Evolutionary conservation across 345 rosid species (phyloP), one percentile per base, ranked within the genome.

Genomic region (Melaleuca quinquenervia): DNA sequence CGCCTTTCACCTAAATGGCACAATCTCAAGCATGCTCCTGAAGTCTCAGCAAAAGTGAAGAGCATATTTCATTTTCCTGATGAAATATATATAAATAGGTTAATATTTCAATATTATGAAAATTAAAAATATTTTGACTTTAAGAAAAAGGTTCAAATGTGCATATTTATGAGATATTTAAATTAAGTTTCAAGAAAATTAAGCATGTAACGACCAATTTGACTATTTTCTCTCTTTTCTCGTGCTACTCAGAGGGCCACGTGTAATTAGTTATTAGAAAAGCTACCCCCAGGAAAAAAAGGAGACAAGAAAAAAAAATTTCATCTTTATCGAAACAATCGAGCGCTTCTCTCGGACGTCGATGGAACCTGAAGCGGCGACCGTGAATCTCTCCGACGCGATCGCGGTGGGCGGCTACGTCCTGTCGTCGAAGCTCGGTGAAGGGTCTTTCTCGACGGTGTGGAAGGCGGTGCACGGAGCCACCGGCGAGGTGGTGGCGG

Each of bases 381-480:
- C 26, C 24, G 27, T 52, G 27, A 75, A 53, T 62, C 84, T 60
- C 36, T 53, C 85, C 44, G 85, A 85, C 45, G 21, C 82, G 15
- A 21, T 64, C 1, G 54, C 22, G 7, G 85, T 83, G 11, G 92
- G 90, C 11, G 90, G 88, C 83, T 93, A 91, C 84, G 10, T 84
- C 11, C 78, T 93, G 60, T 89, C 89, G 87, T 93, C 94, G 36
- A 94, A 94, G 87, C 87, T 94, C 3, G 90, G 93, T 24, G 93
- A 88, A 89, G 89, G 94, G 60, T 89, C 88, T 60, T 52, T 86
- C 5, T 92, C 94, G 50, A 86, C 88, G 0, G 93, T 94, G 58
- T 95, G 95, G 96, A 87, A 87, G 84, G 94, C 91, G 4, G 89
- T 88, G 85, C 91, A 88, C 91, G 85, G 54, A 32, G 50, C 78